Evolutionary conservation across 192 early-diverging fungal genomes (phyloP).

Genomic region (Dimargaris cristalligena): DNA sequence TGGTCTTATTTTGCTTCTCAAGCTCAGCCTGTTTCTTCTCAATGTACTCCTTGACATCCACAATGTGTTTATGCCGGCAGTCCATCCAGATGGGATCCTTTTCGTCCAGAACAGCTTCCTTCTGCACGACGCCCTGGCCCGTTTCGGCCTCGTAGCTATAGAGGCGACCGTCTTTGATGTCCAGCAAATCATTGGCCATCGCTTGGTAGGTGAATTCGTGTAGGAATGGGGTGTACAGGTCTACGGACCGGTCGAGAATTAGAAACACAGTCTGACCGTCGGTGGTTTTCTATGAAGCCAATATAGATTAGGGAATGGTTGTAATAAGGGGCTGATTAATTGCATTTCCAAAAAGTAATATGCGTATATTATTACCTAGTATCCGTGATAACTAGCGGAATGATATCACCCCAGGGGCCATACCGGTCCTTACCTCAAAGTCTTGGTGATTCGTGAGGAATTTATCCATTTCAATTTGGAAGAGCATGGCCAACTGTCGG

Average conservation of each 20-base stretch:
- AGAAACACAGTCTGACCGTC: constrained; percentile 54
- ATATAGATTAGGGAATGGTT: no score
- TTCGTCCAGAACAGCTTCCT: constrained; percentile 23
- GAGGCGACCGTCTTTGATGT: constrained; percentile 28
- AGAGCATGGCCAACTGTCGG: constrained; percentile 57
- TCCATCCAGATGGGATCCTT: constrained; percentile 32
- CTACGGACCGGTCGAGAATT: constrained; percentile 81
- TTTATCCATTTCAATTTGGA: constrained; percentile 74
- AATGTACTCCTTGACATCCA: constrained; percentile 28
- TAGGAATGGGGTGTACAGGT: constrained; percentile 74
- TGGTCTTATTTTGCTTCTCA: constrained; percentile 22
- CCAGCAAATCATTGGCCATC: constrained; percentile 85
- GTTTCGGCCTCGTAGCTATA: constrained; percentile 23
- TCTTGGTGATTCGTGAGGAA: constrained; percentile 45
- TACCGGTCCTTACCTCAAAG: constrained; percentile 37
- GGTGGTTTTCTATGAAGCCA: constrained; percentile 22
- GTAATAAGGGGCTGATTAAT: no score
- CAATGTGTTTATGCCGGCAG: constrained; percentile 33
- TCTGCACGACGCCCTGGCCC: constrained; percentile 21
- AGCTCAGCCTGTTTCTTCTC: constrained; percentile 26
- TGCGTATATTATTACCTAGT: no score
- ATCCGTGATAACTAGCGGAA: no score
- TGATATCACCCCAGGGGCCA: no score
- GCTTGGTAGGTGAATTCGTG: constrained; percentile 99
- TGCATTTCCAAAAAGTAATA: no score